Evolutionary conservation across 2,329 filamentous ascomycete species (phyloP).

Genomic region (Exophiala phaeomuriformis): DNA sequence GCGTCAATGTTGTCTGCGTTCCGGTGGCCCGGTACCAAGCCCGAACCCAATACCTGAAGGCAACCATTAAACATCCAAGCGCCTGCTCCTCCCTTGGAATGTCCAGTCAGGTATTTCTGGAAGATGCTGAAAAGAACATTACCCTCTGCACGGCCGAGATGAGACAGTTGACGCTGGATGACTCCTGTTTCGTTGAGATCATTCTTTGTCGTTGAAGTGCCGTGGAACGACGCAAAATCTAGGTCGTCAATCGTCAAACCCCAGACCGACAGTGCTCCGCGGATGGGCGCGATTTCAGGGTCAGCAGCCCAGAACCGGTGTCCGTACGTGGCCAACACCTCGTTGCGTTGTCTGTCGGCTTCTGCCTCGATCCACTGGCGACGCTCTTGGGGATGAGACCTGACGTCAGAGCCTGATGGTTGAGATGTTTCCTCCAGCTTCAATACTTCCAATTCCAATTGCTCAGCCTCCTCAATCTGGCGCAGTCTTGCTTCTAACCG

Average conservation of each 20-base stretch:
- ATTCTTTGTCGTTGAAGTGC: slow-evolving; percentile 95
- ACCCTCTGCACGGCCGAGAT: slow-evolving; percentile 91
- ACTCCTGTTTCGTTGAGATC: slow-evolving; percentile 99
- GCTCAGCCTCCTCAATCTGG: slow-evolving; percentile 90
- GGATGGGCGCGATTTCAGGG: slow-evolving; percentile 83
- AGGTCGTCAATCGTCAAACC: slow-evolving; percentile 95
- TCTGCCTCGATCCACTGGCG: slow-evolving; percentile 79
- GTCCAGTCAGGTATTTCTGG: slow-evolving; percentile 98
- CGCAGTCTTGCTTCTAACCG: slow-evolving; percentile 90
- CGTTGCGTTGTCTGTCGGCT: slow-evolving; percentile 82
- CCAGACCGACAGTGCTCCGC: slow-evolving; percentile 94
- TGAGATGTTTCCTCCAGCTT: slow-evolving; percentile 82
- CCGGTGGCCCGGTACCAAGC: slow-evolving; percentile 90
- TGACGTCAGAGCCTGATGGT: slow-evolving; percentile 64
- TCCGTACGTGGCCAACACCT: slow-evolving; percentile 86
- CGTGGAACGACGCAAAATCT: slow-evolving; percentile 94
- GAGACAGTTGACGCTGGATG: slow-evolving; percentile 89
- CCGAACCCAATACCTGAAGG: slow-evolving; percentile 87
- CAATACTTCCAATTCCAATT: slow-evolving; percentile 88
- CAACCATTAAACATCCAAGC: slow-evolving; percentile 99
- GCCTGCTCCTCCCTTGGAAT: slow-evolving; percentile 97
- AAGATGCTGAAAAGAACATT: slow-evolving; percentile 95
- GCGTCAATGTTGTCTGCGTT: slow-evolving; percentile 97
- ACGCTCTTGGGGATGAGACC: slow-evolving; percentile 79
- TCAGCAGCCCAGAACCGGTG: slow-evolving; percentile 99